Percentiles rank a stretch among this genome's conserved stretches.
Conservation (phyloP, 2,329 filamentous ascomycete genomes). For the Fusarium beomiforme region DNA sequence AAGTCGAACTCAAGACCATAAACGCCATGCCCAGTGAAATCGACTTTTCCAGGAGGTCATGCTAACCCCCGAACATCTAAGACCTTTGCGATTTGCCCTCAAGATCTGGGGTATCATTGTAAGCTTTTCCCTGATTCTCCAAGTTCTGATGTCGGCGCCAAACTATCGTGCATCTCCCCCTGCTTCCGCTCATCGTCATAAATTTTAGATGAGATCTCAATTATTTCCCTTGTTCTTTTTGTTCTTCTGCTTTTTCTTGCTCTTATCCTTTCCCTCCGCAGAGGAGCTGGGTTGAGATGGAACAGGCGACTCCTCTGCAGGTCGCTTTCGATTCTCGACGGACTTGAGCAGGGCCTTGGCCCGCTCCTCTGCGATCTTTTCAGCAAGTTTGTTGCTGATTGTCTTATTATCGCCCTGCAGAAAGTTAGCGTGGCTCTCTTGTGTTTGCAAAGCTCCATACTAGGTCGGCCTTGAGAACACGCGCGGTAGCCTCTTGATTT, state of each 20-base stretch:
- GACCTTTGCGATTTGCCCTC: not conserved
- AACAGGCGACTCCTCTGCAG: conserved; percentile 47
- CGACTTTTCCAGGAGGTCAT: conserved; percentile 1
- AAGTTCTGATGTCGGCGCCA: not conserved
- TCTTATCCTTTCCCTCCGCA: conserved; percentile 37
- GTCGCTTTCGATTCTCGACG: conserved; percentile 57
- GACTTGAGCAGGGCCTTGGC: conserved; percentile 62
- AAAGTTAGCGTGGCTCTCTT: conserved; percentile 22
- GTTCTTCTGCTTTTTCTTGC: conserved; percentile 48
- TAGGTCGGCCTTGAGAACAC: conserved; percentile 85
- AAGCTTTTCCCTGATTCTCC: not conserved
- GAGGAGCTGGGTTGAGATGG: conserved; percentile 35
- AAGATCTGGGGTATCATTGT: conserved; percentile 21
- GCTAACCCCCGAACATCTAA: not conserved
- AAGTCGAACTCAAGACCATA: conserved; percentile 5
- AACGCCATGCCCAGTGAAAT: conserved; percentile 30
- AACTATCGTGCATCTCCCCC: not conserved
- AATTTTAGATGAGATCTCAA: not conserved
- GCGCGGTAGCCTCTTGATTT: conserved; percentile 80
- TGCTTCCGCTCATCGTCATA: not conserved
- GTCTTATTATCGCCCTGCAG: conserved; percentile 60
- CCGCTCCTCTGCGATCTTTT: conserved; percentile 66
- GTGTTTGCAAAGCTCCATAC: conserved; percentile 55
- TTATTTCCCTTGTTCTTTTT: conserved; percentile 48
- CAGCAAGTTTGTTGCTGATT: conserved; percentile 62